phyloP scores from a whole-genome alignment of 305 asterid species.

The Petunia hybrid region DNA sequence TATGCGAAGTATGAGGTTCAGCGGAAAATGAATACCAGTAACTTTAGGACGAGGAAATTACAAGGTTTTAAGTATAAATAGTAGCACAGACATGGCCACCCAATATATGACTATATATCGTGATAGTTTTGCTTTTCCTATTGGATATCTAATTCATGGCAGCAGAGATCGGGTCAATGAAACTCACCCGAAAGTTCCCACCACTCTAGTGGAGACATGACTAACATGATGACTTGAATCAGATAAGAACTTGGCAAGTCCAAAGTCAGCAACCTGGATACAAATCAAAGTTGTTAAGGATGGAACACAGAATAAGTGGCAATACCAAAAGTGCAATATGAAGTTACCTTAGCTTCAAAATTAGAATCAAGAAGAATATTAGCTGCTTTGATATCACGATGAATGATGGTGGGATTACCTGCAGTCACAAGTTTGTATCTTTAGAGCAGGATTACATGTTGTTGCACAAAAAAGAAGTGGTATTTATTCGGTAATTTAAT shows the following conservation, averaged over 20 bases:
- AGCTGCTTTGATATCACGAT: conserved; percentile 45
- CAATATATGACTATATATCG: neutral
- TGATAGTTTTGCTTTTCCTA: neutral
- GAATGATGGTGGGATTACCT: conserved; percentile 43
- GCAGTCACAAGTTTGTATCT: conserved; percentile 19
- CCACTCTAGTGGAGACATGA: conserved; percentile 46
- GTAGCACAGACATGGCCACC: conserved; percentile 15
- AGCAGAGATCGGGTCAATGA: conserved; percentile 4
- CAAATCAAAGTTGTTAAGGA: conserved; percentile 1
- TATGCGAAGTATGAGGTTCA: neutral
- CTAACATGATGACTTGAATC: conserved; percentile 24
- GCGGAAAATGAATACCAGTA: neutral
- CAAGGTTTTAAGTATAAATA: neutral
- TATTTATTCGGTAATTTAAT: neutral
- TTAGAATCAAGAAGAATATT: conserved; percentile 43
- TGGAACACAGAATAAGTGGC: neutral
- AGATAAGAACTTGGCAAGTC: conserved; percentile 41
- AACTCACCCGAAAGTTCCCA: conserved; percentile 46
- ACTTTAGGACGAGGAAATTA: neutral
- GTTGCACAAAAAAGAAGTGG: neutral
- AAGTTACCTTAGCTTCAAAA: conserved; percentile 42
- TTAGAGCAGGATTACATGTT: neutral
- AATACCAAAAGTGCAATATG: neutral
- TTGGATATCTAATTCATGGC: neutral
- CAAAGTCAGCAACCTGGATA: conserved; percentile 44